Conservation (phyloP, 2,329 filamentous ascomycete species). For the Botrytis medusae region DNA sequence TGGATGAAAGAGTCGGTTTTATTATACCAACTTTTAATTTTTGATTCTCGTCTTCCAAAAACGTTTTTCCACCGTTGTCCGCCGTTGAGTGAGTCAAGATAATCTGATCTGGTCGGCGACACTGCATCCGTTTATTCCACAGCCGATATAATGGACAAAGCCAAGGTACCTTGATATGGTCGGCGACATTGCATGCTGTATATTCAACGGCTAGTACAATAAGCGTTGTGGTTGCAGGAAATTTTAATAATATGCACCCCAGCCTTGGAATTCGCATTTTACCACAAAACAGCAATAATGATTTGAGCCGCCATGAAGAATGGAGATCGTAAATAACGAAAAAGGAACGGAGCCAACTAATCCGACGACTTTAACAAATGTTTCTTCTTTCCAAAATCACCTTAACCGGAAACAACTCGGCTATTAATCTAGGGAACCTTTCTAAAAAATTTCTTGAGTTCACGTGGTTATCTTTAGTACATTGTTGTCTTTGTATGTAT, state of each 20-base stretch:
- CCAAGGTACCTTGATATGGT: background rate
- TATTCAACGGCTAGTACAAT: background rate
- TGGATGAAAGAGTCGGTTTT: background rate
- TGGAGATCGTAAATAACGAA: background rate
- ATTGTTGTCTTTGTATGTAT: background rate
- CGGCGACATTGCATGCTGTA: background rate
- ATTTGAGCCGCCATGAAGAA: background rate
- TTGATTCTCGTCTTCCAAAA: background rate
- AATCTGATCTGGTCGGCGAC: constrained; percentile 2
- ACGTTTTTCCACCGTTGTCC: background rate
- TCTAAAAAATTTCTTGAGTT: background rate
- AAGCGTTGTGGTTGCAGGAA: constrained; percentile 5
- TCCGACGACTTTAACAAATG: background rate
- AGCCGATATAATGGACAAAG: background rate
- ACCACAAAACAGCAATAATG: background rate
- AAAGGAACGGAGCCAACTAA: background rate
- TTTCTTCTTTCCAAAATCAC: background rate
- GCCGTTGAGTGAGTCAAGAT: background rate
- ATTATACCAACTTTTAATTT: background rate
- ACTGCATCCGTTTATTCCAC: background rate
- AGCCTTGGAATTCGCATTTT: background rate
- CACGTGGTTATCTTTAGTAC: background rate
- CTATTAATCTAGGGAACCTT: background rate
- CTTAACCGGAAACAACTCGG: background rate
- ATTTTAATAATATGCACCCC: background rate